These are phyloP conservation scores for Backusella circina DNA, from an alignment of 192 early-diverging fungal genomes.

Conservation along the genomic window DNA sequence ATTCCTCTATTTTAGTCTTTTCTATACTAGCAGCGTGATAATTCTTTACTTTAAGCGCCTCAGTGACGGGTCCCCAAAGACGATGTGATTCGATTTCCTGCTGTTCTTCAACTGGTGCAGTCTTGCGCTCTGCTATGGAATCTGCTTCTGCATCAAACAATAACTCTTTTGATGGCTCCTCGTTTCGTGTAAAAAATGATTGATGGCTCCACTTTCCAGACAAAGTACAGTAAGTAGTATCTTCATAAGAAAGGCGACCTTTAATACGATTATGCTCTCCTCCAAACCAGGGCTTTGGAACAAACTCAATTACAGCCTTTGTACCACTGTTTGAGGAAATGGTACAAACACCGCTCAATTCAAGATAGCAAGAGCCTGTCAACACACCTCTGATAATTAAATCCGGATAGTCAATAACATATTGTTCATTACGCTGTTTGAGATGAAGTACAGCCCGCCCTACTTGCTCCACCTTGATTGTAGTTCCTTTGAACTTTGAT, in stretches of 20 bases:
- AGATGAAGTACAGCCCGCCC: constrained; percentile 57
- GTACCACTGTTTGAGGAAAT: constrained; percentile 55
- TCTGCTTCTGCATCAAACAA: constrained; percentile 65
- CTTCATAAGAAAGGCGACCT: constrained; percentile 12
- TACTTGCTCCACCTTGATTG: constrained; percentile 62
- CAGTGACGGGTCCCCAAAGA: constrained; percentile 63
- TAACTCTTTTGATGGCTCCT: constrained; percentile 38
- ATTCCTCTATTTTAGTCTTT: constrained; percentile 69
- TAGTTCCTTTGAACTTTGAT: constrained; percentile 60
- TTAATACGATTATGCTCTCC: constrained; percentile 54
- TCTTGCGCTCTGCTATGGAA: constrained; percentile 53
- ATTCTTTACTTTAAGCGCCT: constrained; percentile 61
- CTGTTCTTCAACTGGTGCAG: constrained; percentile 58
- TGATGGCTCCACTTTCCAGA: constrained; percentile 31
- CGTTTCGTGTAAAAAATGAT: constrained; percentile 15
- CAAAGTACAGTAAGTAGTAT: constrained; percentile 15
- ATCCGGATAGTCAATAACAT: constrained; percentile 54
- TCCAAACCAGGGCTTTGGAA: constrained; percentile 61
- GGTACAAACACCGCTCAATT: constrained; percentile 54
- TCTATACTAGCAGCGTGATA: constrained; percentile 60
- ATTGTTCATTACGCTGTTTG: constrained; percentile 48
- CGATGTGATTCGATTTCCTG: constrained; percentile 61
- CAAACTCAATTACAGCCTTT: constrained; percentile 52
- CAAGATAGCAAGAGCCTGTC: constrained; percentile 57
- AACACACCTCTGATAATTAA: constrained; percentile 60